Base-by-base conservation (phyloP, 1,139 yeast genomes). In the Candida dubliniensis region DNA sequence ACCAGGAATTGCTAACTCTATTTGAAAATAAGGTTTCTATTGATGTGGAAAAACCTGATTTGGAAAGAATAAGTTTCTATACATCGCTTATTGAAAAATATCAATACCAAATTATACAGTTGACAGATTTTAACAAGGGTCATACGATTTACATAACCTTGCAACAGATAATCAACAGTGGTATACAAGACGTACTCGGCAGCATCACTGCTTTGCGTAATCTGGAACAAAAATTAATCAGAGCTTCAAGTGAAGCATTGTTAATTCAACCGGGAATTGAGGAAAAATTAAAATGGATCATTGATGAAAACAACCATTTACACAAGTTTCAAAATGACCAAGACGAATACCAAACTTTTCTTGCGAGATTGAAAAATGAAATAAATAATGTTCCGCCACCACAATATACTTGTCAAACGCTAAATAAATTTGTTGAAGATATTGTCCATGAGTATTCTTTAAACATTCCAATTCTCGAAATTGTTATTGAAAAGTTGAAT, bases 351-450 rank as follows among this genome's bases (percentile, higher is more conserved):
- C 33, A 30, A 23, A 27, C 29, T 8, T 36, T 14, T 29, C 26
- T 36, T 23, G 39, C 29, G 9, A 29, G 24, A 13, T 30, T 36
- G 27, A 30, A 36, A n/a, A 30, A 29, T 12, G 39, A 36, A 9
- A 29, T 29, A 5, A 36, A n/a, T 11, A 29, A 36, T 8, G 30
- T 36, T 23, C 39, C 39, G 3, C 39, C 39, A 7, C 30, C 39
- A 10, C 30, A 32, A 8, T 36, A 36, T 24, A 36, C 23, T n/a
- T 29, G 29, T 12, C 39, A 29, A 11, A 18, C 26, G 5, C 18
- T 30, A 11, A 36, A 26, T 7, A 36, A 33, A 14, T 36, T 29
- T 36, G 39, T 36, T 27, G 39, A 36, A 15, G 39, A 36, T 9
- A 15, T 29, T 11, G n/a, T 36, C 13, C 15, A 36, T n/a, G 39